Evolutionary conservation across 164 flowering plant genomes (phyloP), one percentile per base, ranked within the genome.

Genomic region (Houttuynia cordata): DNA sequence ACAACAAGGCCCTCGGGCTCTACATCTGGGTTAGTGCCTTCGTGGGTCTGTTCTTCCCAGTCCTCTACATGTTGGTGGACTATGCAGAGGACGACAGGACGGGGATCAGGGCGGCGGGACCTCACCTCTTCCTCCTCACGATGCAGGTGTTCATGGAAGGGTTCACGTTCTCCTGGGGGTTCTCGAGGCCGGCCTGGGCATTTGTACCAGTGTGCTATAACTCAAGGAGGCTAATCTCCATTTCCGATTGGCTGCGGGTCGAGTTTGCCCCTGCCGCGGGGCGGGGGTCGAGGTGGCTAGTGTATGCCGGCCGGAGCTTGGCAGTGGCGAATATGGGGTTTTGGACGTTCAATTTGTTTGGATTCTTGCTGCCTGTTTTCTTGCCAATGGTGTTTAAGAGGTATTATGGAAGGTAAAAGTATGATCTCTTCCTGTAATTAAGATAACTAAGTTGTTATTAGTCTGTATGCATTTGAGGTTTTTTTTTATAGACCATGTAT

Each of bases 271-370:
- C 62, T 50, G 23, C 81, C 78, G 62, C 77, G 7, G 61, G 71
- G 64, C 4, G 75, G 42, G 7, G 79, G 23, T 72, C 79, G 10
- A 53, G 56, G 6, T 59, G 73, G 64, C 80, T 94, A 55, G 34
- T 87, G 63, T 61, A 51, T 17, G 51, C 78, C 6, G 97, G 90
- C 1, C 73, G 80, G 64, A 79, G 58, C 0, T 82, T 89, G 53
- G 96, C 94, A 0, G 50, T 80, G n/a, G 89, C 80, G 0, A 89
- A 86, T 56, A 25, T 85, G 80, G 84, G 41, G 47, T 70, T 86
- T 19, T 89, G 93, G 96, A 62, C 80, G 56, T 89, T 79, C 69
- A 89, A 89, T 76, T 64, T 89, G 60, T 85, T 86, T 74, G 87
- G 88, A 21, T 82, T 86, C 63, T 76, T 89, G 80, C 56, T 89